Evolutionary conservation across 768 basidiomycete genomes (phyloP).

Genomic region (Hebeloma cylindrosporum): DNA sequence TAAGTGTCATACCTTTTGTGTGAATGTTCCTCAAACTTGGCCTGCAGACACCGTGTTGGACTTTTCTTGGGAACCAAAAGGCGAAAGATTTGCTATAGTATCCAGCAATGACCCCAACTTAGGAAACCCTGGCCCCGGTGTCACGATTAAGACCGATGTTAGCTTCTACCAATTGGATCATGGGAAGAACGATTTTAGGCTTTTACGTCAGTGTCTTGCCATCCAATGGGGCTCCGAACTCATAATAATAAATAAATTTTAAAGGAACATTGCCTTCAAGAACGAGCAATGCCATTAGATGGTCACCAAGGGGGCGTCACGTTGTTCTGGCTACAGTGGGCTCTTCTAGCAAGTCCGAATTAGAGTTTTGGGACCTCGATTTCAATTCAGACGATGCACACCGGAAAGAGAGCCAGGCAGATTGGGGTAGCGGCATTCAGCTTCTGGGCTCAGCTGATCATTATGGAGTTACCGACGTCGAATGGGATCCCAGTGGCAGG

Average conservation of each 20-base stretch:
- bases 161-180: conserved; percentile 95
- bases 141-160: conserved; percentile 95
- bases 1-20: neutral
- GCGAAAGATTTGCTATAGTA: conserved; percentile 94
- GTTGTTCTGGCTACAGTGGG: conserved; percentile 96
- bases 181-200: conserved; percentile 90
- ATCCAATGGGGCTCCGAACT: conserved; percentile 2
- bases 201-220: conserved; percentile 60
- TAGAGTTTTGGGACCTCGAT: conserved; percentile 99
- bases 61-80: conserved; percentile 99
- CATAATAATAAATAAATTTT: conserved; percentile 10
- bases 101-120: conserved; percentile 93
- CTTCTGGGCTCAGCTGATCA: conserved; percentile 87
- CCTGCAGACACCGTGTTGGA: conserved; percentile 84
- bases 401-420: conserved; percentile 54
- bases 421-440: conserved; percentile 87
- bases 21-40: conserved; percentile 13
- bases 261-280: conserved; percentile 75
- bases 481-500: conserved; percentile 97
- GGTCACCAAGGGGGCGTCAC: conserved; percentile 96
- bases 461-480: conserved; percentile 95
- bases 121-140: conserved; percentile 84
- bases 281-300: conserved; percentile 91
- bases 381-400: conserved; percentile 66
- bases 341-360: conserved; percentile 91